Conservation (phyloP, 1,284 basidiomycete species). For the Heterobasidion parviporum region DNA sequence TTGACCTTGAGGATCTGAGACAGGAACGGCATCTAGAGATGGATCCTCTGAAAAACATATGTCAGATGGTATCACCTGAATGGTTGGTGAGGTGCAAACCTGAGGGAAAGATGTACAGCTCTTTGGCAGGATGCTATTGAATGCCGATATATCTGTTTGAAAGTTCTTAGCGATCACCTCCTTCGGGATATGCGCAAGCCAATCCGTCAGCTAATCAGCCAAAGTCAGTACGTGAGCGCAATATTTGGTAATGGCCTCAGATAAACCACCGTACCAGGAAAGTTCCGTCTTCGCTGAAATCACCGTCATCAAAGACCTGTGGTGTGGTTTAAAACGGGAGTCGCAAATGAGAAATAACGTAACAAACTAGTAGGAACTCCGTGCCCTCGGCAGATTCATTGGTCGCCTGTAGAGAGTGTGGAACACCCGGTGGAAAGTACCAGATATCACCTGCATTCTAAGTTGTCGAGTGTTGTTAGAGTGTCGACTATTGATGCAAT, state of each 20-base stretch:
- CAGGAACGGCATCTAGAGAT: slow-evolving; percentile 8
- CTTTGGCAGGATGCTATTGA: slow-evolving; percentile 44
- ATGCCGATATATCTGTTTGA: slow-evolving; percentile 42
- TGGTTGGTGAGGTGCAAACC: slow-evolving; percentile 21
- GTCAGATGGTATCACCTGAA: slow-evolving; percentile 2
- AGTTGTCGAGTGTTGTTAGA: not conserved
- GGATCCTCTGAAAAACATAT: slow-evolving; percentile 10
- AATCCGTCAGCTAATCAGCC: slow-evolving; percentile 44
- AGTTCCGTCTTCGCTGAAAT: slow-evolving; percentile 60
- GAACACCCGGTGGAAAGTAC: slow-evolving; percentile 65
- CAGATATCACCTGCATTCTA: slow-evolving; percentile 32
- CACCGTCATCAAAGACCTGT: slow-evolving; percentile 57
- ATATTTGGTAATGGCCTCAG: not conserved
- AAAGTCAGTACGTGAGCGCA: slow-evolving; percentile 5
- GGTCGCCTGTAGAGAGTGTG: slow-evolving; percentile 51
- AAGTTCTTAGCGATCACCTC: slow-evolving; percentile 69
- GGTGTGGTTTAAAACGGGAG: not conserved
- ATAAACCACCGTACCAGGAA: slow-evolving; percentile 38
- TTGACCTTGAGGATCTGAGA: slow-evolving; percentile 37
- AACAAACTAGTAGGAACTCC: slow-evolving; percentile 60
- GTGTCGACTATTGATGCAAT: not conserved
- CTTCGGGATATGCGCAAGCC: slow-evolving; percentile 54
- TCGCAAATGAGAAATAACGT: slow-evolving; percentile 1
- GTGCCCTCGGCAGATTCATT: slow-evolving; percentile 45
- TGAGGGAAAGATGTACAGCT: slow-evolving; percentile 64